A percentile compares a stretch with the other conserved stretches of the same genome.
These are phyloP conservation scores for Cymbopogon citratus DNA, from an alignment of 176 grass and related monocot genomes.

Conservation along the genomic window DNA sequence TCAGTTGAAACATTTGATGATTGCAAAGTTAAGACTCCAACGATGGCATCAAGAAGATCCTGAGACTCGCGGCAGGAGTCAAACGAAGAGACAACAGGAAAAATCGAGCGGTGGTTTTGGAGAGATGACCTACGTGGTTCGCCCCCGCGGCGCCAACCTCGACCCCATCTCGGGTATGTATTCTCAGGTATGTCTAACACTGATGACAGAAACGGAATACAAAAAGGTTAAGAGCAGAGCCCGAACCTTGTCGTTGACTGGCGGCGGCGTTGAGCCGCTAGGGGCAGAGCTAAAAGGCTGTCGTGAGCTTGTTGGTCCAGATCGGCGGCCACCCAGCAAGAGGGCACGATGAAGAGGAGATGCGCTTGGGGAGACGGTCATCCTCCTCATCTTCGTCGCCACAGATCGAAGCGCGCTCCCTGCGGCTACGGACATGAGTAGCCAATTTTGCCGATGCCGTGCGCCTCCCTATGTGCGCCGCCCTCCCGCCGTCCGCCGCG, in stretches of 20 bases:
- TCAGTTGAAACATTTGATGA: no score
- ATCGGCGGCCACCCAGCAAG: neutral
- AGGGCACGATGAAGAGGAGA: neutral
- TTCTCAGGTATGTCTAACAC: no score
- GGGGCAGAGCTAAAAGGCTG: neutral
- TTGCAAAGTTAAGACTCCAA: no score
- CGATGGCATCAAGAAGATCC: no score
- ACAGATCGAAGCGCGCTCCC: neutral
- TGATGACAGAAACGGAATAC: neutral
- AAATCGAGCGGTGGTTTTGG: no score
- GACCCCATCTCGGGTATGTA: no score
- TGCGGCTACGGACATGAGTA: neutral
- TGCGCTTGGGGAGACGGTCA: neutral
- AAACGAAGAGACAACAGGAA: no score
- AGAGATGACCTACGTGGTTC: no score
- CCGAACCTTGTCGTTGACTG: neutral
- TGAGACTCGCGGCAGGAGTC: no score
- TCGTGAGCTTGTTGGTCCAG: neutral
- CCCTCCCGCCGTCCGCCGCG: no score
- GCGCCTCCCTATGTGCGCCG: neutral
- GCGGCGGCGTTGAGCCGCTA: neutral
- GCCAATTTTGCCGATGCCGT: neutral
- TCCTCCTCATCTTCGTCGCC: neutral
- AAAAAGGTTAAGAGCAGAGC: neutral
- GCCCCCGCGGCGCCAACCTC: no score